Evolutionary conservation across 2,329 filamentous ascomycete species (phyloP).

Genomic region (Talaromyces albobiverticillius): DNA sequence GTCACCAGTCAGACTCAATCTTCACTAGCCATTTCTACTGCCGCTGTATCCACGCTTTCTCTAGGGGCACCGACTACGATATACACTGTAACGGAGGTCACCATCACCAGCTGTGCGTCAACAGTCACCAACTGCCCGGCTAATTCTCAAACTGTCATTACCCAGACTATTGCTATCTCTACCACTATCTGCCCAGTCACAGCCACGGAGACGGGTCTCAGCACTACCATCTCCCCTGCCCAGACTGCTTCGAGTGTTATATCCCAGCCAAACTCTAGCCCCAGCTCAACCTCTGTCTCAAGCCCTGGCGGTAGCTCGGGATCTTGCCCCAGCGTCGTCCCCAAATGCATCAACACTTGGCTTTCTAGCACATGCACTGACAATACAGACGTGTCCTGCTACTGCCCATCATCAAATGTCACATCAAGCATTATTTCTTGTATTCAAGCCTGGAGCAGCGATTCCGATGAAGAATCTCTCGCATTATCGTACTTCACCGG

Average conservation of each 20-base stretch:
- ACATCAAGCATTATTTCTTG: conserved; percentile 78
- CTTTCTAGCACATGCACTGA: conserved; percentile 69
- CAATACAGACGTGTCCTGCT: conserved; percentile 81
- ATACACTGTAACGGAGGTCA: conserved; percentile 34
- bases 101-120: conserved; percentile 40
- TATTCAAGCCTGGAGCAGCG: conserved; percentile 71
- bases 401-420: conserved; percentile 77
- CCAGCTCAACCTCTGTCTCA: conserved; percentile 11
- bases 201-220: conserved; percentile 27
- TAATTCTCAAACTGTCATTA: conserved; percentile 48
- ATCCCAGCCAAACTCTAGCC: not conserved
- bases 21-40: not conserved
- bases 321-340: conserved; percentile 67
- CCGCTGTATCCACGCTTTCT: conserved; percentile 7
- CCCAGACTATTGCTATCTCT: conserved; percentile 55
- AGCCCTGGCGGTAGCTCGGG: conserved; percentile 20
- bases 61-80: conserved; percentile 32
- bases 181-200: conserved; percentile 59
- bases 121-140: conserved; percentile 52
- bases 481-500: conserved; percentile 85
- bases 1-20: not conserved
- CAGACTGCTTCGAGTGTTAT: too few species aligned
- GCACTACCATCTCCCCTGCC: conserved; percentile 5
- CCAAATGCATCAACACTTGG: conserved; percentile 91
- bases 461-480: conserved; percentile 62